Evolutionary conservation across 1,284 basidiomycete species (phyloP).

Genomic region (Peniophora sp.): DNA sequence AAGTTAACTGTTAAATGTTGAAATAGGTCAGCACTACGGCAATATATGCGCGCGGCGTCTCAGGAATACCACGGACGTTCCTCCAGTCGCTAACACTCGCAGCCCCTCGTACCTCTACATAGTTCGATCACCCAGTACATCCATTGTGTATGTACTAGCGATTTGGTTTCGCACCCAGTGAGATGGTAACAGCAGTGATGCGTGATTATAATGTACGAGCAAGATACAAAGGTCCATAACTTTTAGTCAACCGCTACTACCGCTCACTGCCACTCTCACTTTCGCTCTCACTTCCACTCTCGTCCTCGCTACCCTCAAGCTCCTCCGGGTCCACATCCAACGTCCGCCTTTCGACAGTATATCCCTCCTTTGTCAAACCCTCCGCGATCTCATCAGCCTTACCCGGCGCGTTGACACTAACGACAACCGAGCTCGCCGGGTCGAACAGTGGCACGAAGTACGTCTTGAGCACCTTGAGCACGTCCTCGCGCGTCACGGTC

Average conservation of each 20-base stretch:
- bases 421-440: constrained; percentile 67
- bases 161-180: constrained; percentile 6
- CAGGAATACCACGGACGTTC: too few relatives aligned
- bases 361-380: constrained; percentile 64
- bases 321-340: constrained; percentile 50
- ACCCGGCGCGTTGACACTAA: constrained; percentile 77
- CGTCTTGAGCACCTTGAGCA: constrained; percentile 60
- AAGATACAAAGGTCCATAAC: too few relatives aligned
- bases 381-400: constrained; percentile 72
- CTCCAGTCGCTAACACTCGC: constrained; percentile 8
- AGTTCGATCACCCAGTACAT: constrained; percentile 15
- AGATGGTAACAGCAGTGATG: too few relatives aligned
- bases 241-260: too few relatives aligned
- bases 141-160: constrained; percentile 3
- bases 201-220: too few relatives aligned
- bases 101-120: constrained; percentile 6
- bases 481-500: constrained; percentile 71
- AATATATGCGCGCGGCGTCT: too few relatives aligned
- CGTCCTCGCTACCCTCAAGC: constrained; percentile 20
- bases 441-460: constrained; percentile 89
- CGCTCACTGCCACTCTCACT: constrained; percentile 19
- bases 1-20: too few relatives aligned
- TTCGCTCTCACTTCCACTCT: constrained; percentile 21
- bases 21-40: too few relatives aligned
- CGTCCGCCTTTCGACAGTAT: constrained; percentile 67